Percentiles rank a stretch among this genome's conserved stretches.
phyloP scores from a whole-genome alignment of 2,329 filamentous ascomycete species.

The Leptodontidium sp. region DNA sequence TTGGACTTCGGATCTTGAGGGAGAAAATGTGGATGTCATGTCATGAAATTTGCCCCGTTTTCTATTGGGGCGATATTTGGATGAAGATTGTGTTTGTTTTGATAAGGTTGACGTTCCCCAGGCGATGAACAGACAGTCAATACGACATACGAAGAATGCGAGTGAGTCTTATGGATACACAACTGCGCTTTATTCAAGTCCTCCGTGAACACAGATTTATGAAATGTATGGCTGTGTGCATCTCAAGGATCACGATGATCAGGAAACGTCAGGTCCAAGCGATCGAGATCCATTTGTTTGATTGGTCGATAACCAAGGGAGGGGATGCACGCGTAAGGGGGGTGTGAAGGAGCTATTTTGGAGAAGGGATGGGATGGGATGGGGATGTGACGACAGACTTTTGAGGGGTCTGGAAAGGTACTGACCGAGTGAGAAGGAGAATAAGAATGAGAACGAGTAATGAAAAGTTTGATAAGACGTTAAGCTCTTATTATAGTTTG shows the following conservation, averaged over 20 bases:
- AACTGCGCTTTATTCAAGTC: not conserved
- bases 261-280: slow-evolving; percentile 5
- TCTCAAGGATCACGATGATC: slow-evolving; percentile 4
- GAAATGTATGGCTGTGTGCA: slow-evolving; percentile 1
- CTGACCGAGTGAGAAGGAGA: not conserved
- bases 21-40: slow-evolving; percentile 7
- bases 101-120: slow-evolving; percentile 8
- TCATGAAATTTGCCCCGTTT: slow-evolving; percentile 12
- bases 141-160: not conserved
- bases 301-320: slow-evolving; percentile 7
- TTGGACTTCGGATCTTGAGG: slow-evolving; percentile 3
- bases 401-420: not conserved
- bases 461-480: not conserved
- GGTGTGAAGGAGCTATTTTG: slow-evolving; percentile 3
- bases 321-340: slow-evolving; percentile 7
- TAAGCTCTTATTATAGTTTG: not conserved
- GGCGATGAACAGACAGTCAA: not conserved
- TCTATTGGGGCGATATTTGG: not conserved
- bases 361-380: not conserved
- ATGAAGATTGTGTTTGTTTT: slow-evolving; percentile 1
- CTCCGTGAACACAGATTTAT: not conserved
- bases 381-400: slow-evolving; percentile 12
- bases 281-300: not conserved
- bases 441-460: not conserved
- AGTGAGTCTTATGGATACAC: slow-evolving; percentile 1